Percentiles rank a stretch among this genome's conserved stretches.
phyloP scores from a whole-genome alignment of 163 green algal species.

The Coccomyxa subellipsoidea region DNA sequence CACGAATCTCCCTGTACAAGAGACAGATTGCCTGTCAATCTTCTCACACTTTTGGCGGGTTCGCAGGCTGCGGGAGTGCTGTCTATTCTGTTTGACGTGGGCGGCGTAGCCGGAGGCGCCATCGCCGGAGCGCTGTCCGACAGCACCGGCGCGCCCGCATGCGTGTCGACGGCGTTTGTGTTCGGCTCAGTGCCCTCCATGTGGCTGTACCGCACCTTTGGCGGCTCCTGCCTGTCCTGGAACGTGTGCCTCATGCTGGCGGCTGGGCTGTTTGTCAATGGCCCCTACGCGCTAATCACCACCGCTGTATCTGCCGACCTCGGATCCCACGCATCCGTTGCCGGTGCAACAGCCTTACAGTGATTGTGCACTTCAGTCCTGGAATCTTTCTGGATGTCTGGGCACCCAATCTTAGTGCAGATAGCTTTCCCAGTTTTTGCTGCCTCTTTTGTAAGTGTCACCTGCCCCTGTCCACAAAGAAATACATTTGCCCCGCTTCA shows the following conservation, averaged over 20 bases:
- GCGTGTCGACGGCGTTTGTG: slow-evolving; percentile 76
- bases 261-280: slow-evolving; percentile 84
- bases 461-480: too few relatives aligned
- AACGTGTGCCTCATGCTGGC: slow-evolving; percentile 86
- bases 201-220: slow-evolving; percentile 77
- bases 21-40: too few relatives aligned
- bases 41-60: background rate
- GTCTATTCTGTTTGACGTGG: slow-evolving; percentile 91
- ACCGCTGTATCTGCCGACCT: slow-evolving; percentile 91
- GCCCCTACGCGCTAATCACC: slow-evolving; percentile 90
- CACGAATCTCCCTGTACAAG: too few relatives aligned
- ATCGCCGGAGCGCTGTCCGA: slow-evolving; percentile 85
- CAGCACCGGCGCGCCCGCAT: slow-evolving; percentile 56
- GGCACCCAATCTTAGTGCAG: too few relatives aligned
- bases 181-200: slow-evolving; percentile 73
- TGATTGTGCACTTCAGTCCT: too few relatives aligned
- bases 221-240: slow-evolving; percentile 41
- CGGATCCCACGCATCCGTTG: slow-evolving; percentile 70
- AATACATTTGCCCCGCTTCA: too few relatives aligned
- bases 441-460: too few relatives aligned
- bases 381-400: too few relatives aligned
- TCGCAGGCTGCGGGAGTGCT: slow-evolving; percentile 71
- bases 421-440: too few relatives aligned
- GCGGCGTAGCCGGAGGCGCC: slow-evolving; percentile 84
- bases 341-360: too few relatives aligned